Base-by-base conservation (phyloP, 139 green algal species). In the Picochlorum costavermella region DNA sequence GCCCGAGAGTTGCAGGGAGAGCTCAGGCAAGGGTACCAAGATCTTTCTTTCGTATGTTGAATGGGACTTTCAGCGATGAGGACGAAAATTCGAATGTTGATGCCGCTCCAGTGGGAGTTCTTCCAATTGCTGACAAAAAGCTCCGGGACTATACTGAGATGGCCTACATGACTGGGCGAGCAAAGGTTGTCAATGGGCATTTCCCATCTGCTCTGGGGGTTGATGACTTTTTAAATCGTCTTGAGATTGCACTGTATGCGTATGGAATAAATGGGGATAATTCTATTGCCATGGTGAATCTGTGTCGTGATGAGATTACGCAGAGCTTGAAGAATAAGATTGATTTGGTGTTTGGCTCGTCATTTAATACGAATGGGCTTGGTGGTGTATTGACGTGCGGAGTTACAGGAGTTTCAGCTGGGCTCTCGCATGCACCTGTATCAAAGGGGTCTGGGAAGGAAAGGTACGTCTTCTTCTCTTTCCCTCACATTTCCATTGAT, bases 231-330 rank as follows among this genome's bases (percentile, higher is more conserved):
- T 74, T 95, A 40, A 61, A 76, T 11, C 82, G 87, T 40, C 45
- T 86, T 43, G 83, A 92, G 61, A 79, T 90, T 5, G 80, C 75
- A 4, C 76, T 93, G 8, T 82, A 66, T 36, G 71, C 69, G 8
- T 86, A 78, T 45, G 85, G 86, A 56, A 91, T 95, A 73, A 86
- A 67, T 23, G 75, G 78, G 30, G 83, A 90, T 65, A 94, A 94
- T 72, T 78, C 78, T 17, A 94, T 94, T 67, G 84, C 84, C 55
- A 78, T 88, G 61, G 81, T 80, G 63, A 92, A 91, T 79, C 74
- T 94, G 56, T 95, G 88, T 84, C 84, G 88, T 69, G 88, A 95
- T 50, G 88, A 95, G 84, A 78, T 90, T 13, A 94, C 83, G 23
- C 44, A 64, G 25, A 65, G 75, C 31, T 70, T 93, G 13, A 85